Evolutionary conservation across 441 rosid species (phyloP).

Genomic region (Aleurites moluccanus): DNA sequence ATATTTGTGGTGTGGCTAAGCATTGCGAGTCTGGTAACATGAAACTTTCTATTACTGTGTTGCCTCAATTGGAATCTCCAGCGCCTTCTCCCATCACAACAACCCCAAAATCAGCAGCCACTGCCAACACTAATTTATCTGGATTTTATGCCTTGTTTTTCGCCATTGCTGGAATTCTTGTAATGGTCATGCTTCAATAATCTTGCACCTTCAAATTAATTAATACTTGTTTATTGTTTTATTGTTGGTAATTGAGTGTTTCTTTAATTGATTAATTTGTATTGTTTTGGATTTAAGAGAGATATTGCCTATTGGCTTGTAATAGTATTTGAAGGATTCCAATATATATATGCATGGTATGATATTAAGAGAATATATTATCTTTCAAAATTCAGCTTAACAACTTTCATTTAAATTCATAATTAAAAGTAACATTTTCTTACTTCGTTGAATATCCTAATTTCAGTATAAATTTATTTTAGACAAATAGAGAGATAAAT

Average conservation of each 20-base stretch:
- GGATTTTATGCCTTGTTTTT: conserved; percentile 12
- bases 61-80: conserved; percentile 22
- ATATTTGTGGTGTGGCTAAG: conserved; percentile 36
- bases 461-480: too few species aligned
- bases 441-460: too few species aligned
- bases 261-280: neutral
- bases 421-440: too few species aligned
- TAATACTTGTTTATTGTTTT: too few species aligned
- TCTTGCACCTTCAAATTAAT: neutral
- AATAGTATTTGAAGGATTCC: neutral
- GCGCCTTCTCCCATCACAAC: conserved; percentile 1
- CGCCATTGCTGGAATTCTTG: conserved; percentile 19
- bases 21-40: conserved; percentile 36
- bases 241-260: neutral
- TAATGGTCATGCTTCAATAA: conserved; percentile 14
- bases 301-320: neutral
- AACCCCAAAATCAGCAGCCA: conserved; percentile 24
- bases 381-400: too few species aligned
- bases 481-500: too few species aligned
- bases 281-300: neutral
- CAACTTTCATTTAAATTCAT: too few species aligned
- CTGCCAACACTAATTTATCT: neutral
- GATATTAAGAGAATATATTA: too few species aligned
- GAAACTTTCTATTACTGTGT: conserved; percentile 42
- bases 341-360: too few species aligned